Conservation (phyloP, 2,329 filamentous ascomycete genomes). For the Cadophora sp. region DNA sequence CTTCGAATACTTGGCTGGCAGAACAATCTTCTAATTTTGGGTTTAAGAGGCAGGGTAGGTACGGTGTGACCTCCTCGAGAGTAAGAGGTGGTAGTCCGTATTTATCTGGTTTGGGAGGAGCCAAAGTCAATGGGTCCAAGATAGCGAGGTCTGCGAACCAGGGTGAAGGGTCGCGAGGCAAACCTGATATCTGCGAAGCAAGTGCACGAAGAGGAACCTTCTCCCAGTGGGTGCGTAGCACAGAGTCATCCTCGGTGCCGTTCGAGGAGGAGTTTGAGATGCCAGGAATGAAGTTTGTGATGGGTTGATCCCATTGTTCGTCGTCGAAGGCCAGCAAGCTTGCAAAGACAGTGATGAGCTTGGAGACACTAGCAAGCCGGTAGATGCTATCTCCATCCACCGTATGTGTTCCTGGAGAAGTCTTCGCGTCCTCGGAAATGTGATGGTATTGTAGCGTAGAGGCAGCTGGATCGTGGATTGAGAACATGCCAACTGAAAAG, state of each 20-base stretch:
- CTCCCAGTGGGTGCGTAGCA: constrained; percentile 7
- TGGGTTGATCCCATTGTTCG: constrained; percentile 15
- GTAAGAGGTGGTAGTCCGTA: constrained; percentile 17
- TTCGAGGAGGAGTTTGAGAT: constrained; percentile 6
- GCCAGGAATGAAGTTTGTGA: constrained; percentile 11
- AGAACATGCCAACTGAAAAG: constrained; percentile 12
- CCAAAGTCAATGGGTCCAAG: too few species aligned
- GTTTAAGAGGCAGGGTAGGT: background rate
- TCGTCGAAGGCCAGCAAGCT: constrained; percentile 7
- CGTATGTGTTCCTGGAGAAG: background rate
- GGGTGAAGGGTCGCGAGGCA: constrained; percentile 9
- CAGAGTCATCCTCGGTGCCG: background rate
- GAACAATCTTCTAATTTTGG: background rate
- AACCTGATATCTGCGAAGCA: constrained; percentile 14
- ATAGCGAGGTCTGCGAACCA: background rate
- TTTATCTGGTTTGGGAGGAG: background rate
- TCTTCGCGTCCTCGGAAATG: background rate
- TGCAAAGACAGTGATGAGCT: constrained; percentile 54
- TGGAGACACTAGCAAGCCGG: constrained; percentile 82
- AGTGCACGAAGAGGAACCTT: constrained; percentile 15
- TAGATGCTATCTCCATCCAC: constrained; percentile 62
- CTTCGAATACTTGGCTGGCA: background rate
- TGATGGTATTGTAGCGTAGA: background rate
- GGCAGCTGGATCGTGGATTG: constrained; percentile 1
- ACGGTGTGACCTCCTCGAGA: background rate